These are phyloP conservation scores for Yamadazyma kitorensis DNA, from an alignment of 805 yeast genomes.

Conservation along the genomic window DNA sequence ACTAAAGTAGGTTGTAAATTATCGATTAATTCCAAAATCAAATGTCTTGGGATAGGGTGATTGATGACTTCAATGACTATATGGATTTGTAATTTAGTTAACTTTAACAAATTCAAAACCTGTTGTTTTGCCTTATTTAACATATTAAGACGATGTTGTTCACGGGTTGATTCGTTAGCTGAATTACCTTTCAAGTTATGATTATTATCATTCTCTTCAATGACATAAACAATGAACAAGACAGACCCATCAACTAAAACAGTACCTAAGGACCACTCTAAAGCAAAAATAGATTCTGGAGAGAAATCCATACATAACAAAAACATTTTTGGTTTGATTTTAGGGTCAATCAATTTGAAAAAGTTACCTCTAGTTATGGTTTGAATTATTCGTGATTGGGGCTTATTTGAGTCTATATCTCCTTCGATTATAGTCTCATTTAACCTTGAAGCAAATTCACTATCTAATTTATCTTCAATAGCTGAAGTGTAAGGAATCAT, in stretches of 20 bases:
- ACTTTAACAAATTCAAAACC: slow-evolving; percentile 48
- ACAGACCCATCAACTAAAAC: slow-evolving; percentile 81
- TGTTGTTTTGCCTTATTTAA: slow-evolving; percentile 43
- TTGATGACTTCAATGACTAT: slow-evolving; percentile 72
- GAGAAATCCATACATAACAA: slow-evolving; percentile 79
- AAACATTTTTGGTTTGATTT: slow-evolving; percentile 55
- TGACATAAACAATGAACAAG: slow-evolving; percentile 64
- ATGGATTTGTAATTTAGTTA: slow-evolving; percentile 71
- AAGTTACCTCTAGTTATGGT: slow-evolving; percentile 70
- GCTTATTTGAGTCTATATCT: slow-evolving; percentile 49
- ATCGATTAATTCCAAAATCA: slow-evolving; percentile 66
- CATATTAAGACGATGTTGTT: slow-evolving; percentile 36
- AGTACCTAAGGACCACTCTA: slow-evolving; percentile 87
- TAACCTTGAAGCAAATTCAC: slow-evolving; percentile 53
- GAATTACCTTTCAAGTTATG: slow-evolving; percentile 41
- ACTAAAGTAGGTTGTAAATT: slow-evolving; percentile 71
- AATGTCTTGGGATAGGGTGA: slow-evolving; percentile 72
- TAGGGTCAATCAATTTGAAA: slow-evolving; percentile 47
- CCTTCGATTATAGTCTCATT: slow-evolving; percentile 56
- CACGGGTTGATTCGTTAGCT: slow-evolving; percentile 34
- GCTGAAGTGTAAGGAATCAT: slow-evolving; percentile 69
- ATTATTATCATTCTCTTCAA: slow-evolving; percentile 45
- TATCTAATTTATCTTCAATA: slow-evolving; percentile 60
- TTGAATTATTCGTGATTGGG: slow-evolving; percentile 59
- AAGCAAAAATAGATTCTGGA: slow-evolving; percentile 77